Evolutionary conservation across 305 asterid genomes (phyloP).

Genomic region (Solanum hybrid): DNA sequence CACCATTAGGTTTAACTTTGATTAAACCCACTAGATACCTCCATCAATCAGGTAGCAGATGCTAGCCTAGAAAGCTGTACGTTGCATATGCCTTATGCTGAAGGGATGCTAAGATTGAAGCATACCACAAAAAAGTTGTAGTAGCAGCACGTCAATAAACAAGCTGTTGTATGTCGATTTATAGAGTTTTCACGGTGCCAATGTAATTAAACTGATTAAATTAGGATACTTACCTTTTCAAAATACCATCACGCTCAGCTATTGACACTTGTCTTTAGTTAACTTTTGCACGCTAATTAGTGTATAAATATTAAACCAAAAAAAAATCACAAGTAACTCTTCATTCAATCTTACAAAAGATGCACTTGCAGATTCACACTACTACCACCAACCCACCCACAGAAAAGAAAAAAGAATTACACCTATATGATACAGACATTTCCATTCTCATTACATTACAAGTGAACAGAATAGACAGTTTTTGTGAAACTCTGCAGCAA

Average conservation of each 20-base stretch:
- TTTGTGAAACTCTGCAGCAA: not conserved
- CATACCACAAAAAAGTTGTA: not conserved
- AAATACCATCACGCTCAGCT: not conserved
- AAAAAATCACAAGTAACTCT: not conserved
- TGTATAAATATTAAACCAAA: not conserved
- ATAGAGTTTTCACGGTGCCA: not conserved
- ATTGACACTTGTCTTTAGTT: not conserved
- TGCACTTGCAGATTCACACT: not conserved
- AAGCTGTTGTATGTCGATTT: not conserved
- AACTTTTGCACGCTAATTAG: not conserved
- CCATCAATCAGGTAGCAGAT: not conserved
- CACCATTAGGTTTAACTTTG: not conserved
- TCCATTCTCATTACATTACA: conserved; percentile 1
- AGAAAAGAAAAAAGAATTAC: not conserved
- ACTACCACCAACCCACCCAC: not conserved
- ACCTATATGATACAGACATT: not conserved
- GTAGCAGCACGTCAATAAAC: not conserved
- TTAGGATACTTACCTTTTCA: not conserved
- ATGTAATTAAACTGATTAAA: not conserved
- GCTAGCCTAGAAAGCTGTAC: not conserved
- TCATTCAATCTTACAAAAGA: not conserved
- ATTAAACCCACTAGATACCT: not conserved
- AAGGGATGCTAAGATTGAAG: not conserved
- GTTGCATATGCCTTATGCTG: not conserved
- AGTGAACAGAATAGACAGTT: not conserved